Base-by-base conservation (phyloP, 148 eudicot species). In the Diospyros kaki region DNA sequence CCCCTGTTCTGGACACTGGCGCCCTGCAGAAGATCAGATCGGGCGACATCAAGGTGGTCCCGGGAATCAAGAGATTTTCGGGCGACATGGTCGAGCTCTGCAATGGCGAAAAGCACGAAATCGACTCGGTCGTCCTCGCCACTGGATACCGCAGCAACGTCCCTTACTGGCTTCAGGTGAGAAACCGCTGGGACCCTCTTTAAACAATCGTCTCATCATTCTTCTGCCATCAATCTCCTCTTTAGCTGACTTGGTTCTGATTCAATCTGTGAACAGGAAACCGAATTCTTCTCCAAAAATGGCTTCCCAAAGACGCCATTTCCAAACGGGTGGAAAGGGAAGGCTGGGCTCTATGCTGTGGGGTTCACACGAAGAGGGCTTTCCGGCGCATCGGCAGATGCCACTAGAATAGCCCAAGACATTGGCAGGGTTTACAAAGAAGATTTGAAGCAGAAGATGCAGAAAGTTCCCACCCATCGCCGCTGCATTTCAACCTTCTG, bases 61-160 rank as follows among this genome's bases (percentile, higher is more conserved):
- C 97, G 0, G 98, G 89, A 66, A 89, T 94, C 80, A 84, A 92
- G 74, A 83, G 69, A 65, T 91, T 91, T 56, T 68, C 66, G 0
- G 4, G 62, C 6, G 77, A 76, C 6, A 69, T 68, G 18, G 97
- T 90, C 0, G 86, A 90, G 76, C 85, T 94, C 2, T 82, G 81
- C 4, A 82, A 84, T 55, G 98, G 98, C 1, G 72, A 84, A 4
- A 72, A 52, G 9, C 77, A 92, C 6, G 87, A 80, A 18, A 71
- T 94, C 28, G 93, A 94, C 64, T 78, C 96, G 0, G 93, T 94
- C 8, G 70, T 94, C 69, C 59, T 94, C 42, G 97, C 98, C 1
- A 92, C 98, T 13, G 98, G 98, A 1, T 94, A 92, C 50, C 78
- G 90, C 46, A 94, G 98, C 89, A 94, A 92, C 75, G 93, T 94